Base-by-base conservation (phyloP, 345 rosid species). In the Gossypium anomalum region DNA sequence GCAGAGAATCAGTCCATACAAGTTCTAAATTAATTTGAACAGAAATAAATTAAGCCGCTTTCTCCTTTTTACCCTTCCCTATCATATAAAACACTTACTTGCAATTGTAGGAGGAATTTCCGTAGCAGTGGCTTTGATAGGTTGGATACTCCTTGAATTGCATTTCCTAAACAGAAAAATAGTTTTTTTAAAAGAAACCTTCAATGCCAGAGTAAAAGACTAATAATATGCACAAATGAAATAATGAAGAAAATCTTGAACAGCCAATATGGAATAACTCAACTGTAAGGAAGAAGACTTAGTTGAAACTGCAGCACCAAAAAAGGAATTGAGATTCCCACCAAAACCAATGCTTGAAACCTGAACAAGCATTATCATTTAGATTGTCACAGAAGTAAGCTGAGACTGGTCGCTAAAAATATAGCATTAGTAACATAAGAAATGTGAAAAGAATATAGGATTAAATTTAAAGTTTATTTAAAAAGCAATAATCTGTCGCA, bases 91-190 rank as follows among this genome's bases (percentile, higher is more conserved):
- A 67, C 71, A 45, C 96, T 84, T 79, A 95, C 99, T 83, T 64
- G 70, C 85, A 74, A 90, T 76, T 11, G 84, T 75, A 9, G 92
- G 82, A 69, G 97, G 99, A 47, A 83, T 77, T 82, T 85, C 86
- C 0, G 94, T 89, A 53, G 97, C 99, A 1, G 93, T 90, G 75
- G 98, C 97, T 85, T 81, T 86, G 85, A 90, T 78, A 27, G 94
- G 90, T 67, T 85, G 93, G 66, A 87, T 73, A 64, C 76, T 80
- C 80, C 79, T 78, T 19, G 70, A 79, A 53, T 60, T 76, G 88
- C 85, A 77, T 70, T 62, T 84, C 69, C 95, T 94, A 81, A 38
- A 77, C 2, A 58, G 17, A 60, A 15, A 19, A 80, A 22, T 12
- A 43, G 41, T 34, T 34, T 25, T 66, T 10, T 17, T 8, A 20